These are phyloP conservation scores for Crataegus laevigata DNA, from an alignment of 306 rosid species.

Conservation along the genomic window DNA sequence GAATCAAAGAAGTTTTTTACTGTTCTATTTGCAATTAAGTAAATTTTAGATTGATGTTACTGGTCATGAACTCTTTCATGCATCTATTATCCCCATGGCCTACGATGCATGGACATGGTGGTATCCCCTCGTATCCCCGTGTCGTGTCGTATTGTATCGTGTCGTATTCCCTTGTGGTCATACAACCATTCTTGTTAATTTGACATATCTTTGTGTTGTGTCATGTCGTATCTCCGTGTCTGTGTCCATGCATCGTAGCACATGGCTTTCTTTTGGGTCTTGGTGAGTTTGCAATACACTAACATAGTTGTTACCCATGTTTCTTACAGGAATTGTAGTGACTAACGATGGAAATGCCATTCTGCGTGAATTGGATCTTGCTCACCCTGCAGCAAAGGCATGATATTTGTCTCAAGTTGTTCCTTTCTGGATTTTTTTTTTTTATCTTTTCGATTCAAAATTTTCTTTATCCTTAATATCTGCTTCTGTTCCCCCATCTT, in stretches of 20 bases:
- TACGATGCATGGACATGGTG: too few species aligned
- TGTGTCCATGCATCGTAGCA: too few species aligned
- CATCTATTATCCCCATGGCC: neutral
- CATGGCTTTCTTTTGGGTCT: neutral
- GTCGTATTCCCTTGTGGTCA: too few species aligned
- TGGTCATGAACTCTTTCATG: neutral
- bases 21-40: neutral
- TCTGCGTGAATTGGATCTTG: constrained; percentile 84
- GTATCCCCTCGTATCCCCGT: too few species aligned
- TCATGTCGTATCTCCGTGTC: too few species aligned
- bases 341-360: constrained; percentile 98
- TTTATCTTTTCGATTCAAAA: neutral
- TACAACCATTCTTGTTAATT: too few species aligned
- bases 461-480: neutral
- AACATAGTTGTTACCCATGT: neutral
- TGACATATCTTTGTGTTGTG: too few species aligned
- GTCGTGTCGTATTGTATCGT: too few species aligned
- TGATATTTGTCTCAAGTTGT: constrained; percentile 8
- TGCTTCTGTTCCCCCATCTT: neutral
- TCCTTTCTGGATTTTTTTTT: neutral
- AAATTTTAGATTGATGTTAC: neutral
- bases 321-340: constrained; percentile 76
- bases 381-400: constrained; percentile 99
- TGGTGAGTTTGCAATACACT: neutral
- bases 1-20: neutral